A percentile compares a stretch with the other conserved stretches of the same genome.
Conservation (phyloP, 2,329 filamentous ascomycete genomes). For the Lecanicillium sp. region DNA sequence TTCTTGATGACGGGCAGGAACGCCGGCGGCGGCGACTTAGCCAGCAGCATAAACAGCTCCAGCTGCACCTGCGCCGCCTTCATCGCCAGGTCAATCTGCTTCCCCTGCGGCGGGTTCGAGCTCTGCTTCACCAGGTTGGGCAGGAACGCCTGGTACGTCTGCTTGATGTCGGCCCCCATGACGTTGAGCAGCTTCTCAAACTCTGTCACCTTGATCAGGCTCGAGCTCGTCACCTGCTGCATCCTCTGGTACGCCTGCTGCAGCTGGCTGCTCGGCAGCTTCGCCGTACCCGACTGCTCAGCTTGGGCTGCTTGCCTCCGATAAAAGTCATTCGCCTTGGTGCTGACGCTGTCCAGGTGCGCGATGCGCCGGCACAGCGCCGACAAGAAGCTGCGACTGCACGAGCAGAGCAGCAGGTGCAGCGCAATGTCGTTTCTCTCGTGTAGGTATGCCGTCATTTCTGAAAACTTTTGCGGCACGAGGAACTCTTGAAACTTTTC, state of each 20-base stretch:
- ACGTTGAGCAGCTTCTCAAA: slow-evolving; percentile 54
- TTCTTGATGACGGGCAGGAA: slow-evolving; percentile 55
- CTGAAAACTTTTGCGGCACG: slow-evolving; percentile 35
- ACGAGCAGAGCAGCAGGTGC: slow-evolving; percentile 63
- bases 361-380: slow-evolving; percentile 58
- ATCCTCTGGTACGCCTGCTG: slow-evolving; percentile 49
- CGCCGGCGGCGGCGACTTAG: slow-evolving; percentile 33
- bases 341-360: slow-evolving; percentile 45
- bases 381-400: slow-evolving; percentile 64
- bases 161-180: slow-evolving; percentile 41
- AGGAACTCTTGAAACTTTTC: slow-evolving; percentile 42
- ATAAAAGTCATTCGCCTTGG: slow-evolving; percentile 43
- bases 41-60: slow-evolving; percentile 47
- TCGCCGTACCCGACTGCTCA: slow-evolving; percentile 28
- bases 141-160: slow-evolving; percentile 39
- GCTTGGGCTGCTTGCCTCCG: slow-evolving; percentile 34
- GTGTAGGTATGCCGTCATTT: slow-evolving; percentile 45
- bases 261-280: slow-evolving; percentile 42
- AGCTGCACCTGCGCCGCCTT: slow-evolving; percentile 40
- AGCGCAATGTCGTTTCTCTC: slow-evolving; percentile 49
- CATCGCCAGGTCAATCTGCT: slow-evolving; percentile 34
- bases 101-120: slow-evolving; percentile 32
- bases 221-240: slow-evolving; percentile 40
- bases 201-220: slow-evolving; percentile 50
- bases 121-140: slow-evolving; percentile 39